Conservation (phyloP, 2,329 filamentous ascomycete species). For the Xylariaceae sp. region DNA sequence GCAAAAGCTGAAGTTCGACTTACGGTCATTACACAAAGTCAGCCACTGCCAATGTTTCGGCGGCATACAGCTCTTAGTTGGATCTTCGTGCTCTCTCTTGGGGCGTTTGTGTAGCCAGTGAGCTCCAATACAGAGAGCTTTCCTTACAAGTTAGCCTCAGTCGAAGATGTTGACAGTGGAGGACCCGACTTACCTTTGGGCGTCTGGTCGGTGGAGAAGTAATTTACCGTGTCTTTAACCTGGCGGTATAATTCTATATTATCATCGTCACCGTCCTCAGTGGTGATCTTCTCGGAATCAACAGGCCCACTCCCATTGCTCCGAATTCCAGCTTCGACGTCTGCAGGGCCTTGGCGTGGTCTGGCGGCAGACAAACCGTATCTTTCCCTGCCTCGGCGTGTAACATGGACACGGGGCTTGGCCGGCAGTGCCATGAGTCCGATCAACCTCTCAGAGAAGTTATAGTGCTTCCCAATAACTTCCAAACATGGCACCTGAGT, state of each 20-base stretch:
- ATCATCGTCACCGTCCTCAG: slow-evolving; percentile 13
- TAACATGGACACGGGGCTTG: slow-evolving; percentile 8
- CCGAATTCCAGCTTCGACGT: slow-evolving; percentile 21
- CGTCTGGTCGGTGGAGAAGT: slow-evolving; percentile 68
- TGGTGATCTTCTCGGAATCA: slow-evolving; percentile 8
- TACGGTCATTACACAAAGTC: slow-evolving; percentile 61
- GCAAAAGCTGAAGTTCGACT: slow-evolving; percentile 14
- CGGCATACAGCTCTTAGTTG: slow-evolving; percentile 34
- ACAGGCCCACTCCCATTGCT: slow-evolving; percentile 10
- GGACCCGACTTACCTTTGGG: slow-evolving; percentile 48
- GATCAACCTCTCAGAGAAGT: slow-evolving; percentile 63
- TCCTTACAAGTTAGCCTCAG: slow-evolving; percentile 17
- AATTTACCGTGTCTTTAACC: slow-evolving; percentile 70
- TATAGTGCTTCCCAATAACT: slow-evolving; percentile 57
- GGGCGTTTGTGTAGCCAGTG: slow-evolving; percentile 55
- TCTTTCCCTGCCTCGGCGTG: slow-evolving; percentile 13
- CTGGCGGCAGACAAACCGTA: slow-evolving; percentile 3
- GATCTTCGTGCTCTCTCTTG: slow-evolving; percentile 17
- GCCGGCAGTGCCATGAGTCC: slow-evolving; percentile 49
- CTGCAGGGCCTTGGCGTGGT: slow-evolving; percentile 13
- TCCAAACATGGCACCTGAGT: slow-evolving; percentile 55
- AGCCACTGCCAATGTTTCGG: slow-evolving; percentile 65
- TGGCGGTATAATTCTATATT: slow-evolving; percentile 44
- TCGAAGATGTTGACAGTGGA: background rate
- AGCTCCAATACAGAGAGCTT: slow-evolving; percentile 67